Evolutionary conservation across 129 eudicot genomes (phyloP).

Genomic region (Chrysanthemum makinoi): DNA sequence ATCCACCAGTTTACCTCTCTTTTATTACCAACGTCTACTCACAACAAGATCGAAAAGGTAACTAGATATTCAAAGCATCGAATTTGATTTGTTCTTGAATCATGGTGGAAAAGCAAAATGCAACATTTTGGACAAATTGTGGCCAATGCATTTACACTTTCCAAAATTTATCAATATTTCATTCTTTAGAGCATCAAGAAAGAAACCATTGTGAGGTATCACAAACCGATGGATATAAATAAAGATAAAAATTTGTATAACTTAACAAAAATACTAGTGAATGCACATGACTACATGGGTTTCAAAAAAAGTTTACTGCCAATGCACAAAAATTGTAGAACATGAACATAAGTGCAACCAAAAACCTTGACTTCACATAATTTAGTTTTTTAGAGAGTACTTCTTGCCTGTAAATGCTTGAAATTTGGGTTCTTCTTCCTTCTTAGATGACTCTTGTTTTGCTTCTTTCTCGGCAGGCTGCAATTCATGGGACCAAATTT

Average conservation of each 20-base stretch:
- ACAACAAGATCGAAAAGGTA: no score
- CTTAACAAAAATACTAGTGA: constrained; percentile 8
- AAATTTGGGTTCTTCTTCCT: constrained; percentile 64
- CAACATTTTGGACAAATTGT: no score
- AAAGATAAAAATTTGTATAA: constrained; percentile 11
- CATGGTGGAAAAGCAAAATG: no score
- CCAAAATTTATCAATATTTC: no score
- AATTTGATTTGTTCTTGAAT: no score
- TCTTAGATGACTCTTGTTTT: constrained; percentile 32
- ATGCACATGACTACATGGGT: constrained; percentile 28
- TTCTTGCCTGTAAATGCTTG: constrained; percentile 77
- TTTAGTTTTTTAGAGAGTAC: constrained; percentile 48
- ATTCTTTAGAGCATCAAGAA: no score
- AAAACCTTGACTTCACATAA: constrained; percentile 9
- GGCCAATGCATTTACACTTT: no score
- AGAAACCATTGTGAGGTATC: neutral
- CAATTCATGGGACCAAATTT: neutral
- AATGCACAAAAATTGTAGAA: constrained; percentile 29
- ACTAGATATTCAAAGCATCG: no score
- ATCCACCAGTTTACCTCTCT: neutral
- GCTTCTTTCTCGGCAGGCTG: constrained; percentile 40
- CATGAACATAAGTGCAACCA: constrained; percentile 8
- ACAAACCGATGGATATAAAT: constrained; percentile 1
- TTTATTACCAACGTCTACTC: no score
- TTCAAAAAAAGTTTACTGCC: constrained; percentile 22